Evolutionary conservation across 768 basidiomycete genomes (phyloP), one percentile per base, ranked within the genome.

Genomic region (Crucibulum laeve): DNA sequence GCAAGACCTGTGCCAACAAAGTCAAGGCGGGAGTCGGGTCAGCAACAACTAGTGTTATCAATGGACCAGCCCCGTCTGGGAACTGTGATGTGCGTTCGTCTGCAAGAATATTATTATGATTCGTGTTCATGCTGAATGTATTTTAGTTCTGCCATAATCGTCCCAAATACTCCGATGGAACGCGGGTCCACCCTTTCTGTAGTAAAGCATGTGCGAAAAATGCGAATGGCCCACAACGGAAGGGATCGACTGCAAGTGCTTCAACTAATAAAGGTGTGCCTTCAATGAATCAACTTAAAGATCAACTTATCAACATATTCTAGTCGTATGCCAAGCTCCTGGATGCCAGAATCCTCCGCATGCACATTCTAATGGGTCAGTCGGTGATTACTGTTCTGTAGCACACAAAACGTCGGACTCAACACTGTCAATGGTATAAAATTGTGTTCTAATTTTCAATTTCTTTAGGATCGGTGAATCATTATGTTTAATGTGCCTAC

Each of bases 201-300:
- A 64, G 80, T 53, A 84, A 79, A 53, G 71, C 77, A 7, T 84
- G 82, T 51, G 80, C 80, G 3, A 70, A 70, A 52, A 73, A 67
- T 40, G 69, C 74, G 4, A 59, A 61, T 55, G 42, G 56, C 6
- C 55, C 59, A 11, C 57, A 59, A 14, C 39, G 59, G 25, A 65
- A 57, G 42, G 43, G 51, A n/a, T 58, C 58, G 6, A 25, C 40
- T 11, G 41, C 36, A 6, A 46, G 25, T 10, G 21, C 37, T 43
- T 48, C 50, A 41, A 53, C 44, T 10, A 46, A 18, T 35, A 43
- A 44, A 48, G 51, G 46, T 26, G 50, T 53, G 45, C 48, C 54
- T 48, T 17, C 10, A 6, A 8, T 8, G 19, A 35, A 22, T 36
- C 15, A 33, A 8, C 32, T 17, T 42, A 22, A 22, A 7, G 14